Conservation (phyloP, 1,284 basidiomycete species). For the Austroboletus sp. region DNA sequence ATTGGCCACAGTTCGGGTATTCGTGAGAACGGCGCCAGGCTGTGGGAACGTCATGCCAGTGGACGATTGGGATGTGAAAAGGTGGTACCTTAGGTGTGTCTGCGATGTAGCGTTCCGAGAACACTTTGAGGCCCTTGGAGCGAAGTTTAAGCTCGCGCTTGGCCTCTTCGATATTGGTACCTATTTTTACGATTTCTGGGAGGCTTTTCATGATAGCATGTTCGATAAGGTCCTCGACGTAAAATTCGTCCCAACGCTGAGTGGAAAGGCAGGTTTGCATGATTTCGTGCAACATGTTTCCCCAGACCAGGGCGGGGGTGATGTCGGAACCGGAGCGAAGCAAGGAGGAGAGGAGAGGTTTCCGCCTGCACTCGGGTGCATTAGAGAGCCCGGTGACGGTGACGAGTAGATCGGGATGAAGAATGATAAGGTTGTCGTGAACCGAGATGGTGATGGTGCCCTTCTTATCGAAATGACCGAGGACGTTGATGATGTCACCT, state of each 20-base stretch:
- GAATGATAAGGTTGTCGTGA: conserved; percentile 61
- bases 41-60: too few relatives aligned
- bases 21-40: conserved; percentile 58
- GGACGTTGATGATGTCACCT: conserved; percentile 76
- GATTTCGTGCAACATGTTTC: conserved; percentile 84
- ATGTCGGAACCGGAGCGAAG: conserved; percentile 53
- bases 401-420: conserved; percentile 84
- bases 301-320: conserved; percentile 73
- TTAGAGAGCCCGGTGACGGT: conserved; percentile 84
- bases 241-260: conserved; percentile 54
- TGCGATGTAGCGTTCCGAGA: conserved; percentile 59
- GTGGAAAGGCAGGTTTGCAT: conserved; percentile 70
- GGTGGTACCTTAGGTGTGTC: conserved; percentile 50
- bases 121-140: conserved; percentile 58
- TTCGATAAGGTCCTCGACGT: conserved; percentile 52
- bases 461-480: conserved; percentile 51
- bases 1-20: conserved; percentile 51
- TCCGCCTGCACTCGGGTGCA: conserved; percentile 73
- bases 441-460: conserved; percentile 52
- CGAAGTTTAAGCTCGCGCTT: conserved; percentile 54
- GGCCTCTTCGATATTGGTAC: conserved; percentile 56
- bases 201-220: conserved; percentile 48
- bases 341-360: conserved; percentile 65
- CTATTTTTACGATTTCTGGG: conserved; percentile 56
- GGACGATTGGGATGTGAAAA: background rate